Evolutionary conservation across 306 rosid species (phyloP).

Genomic region (Fagus crenata): DNA sequence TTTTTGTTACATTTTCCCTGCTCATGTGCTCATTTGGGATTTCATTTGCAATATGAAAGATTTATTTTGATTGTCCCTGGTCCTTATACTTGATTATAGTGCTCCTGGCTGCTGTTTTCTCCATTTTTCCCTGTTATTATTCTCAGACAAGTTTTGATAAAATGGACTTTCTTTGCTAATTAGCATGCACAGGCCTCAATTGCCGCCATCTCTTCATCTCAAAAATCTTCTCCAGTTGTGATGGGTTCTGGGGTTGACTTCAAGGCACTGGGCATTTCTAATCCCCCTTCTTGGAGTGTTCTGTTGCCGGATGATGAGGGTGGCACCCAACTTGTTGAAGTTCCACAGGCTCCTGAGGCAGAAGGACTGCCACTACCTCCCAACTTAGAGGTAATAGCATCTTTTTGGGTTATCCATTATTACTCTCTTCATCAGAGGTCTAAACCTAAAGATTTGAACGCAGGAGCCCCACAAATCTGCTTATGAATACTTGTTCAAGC

Average conservation of each 20-base stretch:
- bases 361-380: slow-evolving; percentile 89
- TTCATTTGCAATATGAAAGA: no score
- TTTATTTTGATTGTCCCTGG: not conserved
- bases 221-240: slow-evolving; percentile 44
- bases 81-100: not conserved
- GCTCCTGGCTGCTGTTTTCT: not conserved
- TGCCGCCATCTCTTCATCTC: slow-evolving; percentile 40
- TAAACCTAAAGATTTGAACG: slow-evolving; percentile 22
- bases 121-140: slow-evolving; percentile 10
- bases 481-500: slow-evolving; percentile 78
- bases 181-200: slow-evolving; percentile 50
- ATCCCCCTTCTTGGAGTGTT: slow-evolving; percentile 84
- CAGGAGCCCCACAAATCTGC: slow-evolving; percentile 88
- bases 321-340: slow-evolving; percentile 55
- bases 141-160: not conserved
- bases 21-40: no score
- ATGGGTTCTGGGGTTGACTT: slow-evolving; percentile 56
- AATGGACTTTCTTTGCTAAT: slow-evolving; percentile 29
- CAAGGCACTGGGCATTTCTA: slow-evolving; percentile 63
- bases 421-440: slow-evolving; percentile 9
- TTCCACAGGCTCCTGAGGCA: slow-evolving; percentile 74
- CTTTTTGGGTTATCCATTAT: slow-evolving; percentile 16
- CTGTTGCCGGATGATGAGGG: slow-evolving; percentile 56
- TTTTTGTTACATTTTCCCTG: not conserved
- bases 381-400: slow-evolving; percentile 55